Evolutionary conservation across 441 rosid genomes (phyloP).

Genomic region (Macaranga tanarius): DNA sequence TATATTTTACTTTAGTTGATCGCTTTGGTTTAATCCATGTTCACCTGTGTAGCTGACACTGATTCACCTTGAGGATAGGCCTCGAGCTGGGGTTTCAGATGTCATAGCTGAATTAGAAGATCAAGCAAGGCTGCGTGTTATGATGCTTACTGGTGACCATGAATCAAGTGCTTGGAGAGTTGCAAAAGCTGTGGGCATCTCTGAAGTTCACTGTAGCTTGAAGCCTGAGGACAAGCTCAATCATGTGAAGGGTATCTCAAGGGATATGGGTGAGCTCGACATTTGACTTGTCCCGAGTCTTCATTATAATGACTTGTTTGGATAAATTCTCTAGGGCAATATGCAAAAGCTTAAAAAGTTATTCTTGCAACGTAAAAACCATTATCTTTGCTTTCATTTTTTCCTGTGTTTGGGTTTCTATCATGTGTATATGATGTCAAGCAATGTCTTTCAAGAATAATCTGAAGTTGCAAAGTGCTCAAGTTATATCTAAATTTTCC

Average conservation of each 20-base stretch:
- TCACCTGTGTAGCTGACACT: constrained; percentile 56
- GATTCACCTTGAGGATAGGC: constrained; percentile 92
- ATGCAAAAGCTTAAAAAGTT: background rate
- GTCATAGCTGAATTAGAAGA: constrained; percentile 61
- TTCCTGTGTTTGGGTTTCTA: background rate
- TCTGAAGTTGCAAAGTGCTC: constrained; percentile 4
- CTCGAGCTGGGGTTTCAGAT: constrained; percentile 72
- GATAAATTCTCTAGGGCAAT: background rate
- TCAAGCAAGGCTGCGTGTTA: constrained; percentile 60
- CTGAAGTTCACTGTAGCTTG: constrained; percentile 73
- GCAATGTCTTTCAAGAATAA: constrained; percentile 9
- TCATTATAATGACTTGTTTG: background rate
- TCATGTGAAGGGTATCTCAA: constrained; percentile 67
- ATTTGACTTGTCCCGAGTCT: background rate
- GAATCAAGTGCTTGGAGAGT: constrained; percentile 93
- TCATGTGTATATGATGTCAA: background rate
- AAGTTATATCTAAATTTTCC: background rate
- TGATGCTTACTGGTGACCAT: constrained; percentile 97
- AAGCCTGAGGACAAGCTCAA: constrained; percentile 94
- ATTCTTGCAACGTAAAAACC: background rate
- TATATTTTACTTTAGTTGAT: no score
- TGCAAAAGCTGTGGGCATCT: constrained; percentile 83
- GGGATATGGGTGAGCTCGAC: constrained; percentile 60
- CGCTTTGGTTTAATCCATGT: no score
- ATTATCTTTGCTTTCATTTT: background rate